phyloP scores from a whole-genome alignment of 2,329 filamentous ascomycete genomes.

The Aspergillus aculeatinus region DNA sequence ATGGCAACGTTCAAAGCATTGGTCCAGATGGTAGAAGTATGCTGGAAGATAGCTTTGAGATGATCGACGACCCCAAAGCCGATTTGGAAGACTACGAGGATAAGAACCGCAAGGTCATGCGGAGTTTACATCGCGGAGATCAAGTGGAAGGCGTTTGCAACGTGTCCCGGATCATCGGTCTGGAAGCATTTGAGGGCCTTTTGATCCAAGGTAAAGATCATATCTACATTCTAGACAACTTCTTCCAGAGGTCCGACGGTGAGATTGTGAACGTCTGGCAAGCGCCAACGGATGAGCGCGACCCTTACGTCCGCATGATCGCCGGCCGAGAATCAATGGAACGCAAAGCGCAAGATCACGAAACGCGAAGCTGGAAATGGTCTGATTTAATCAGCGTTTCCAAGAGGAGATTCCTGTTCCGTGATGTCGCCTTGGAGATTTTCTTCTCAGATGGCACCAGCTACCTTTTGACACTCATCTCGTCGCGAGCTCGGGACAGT shows the following conservation, averaged over 20 bases:
- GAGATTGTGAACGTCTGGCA: constrained; percentile 98
- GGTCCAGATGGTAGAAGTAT: constrained; percentile 41
- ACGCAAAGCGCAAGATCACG: constrained; percentile 65
- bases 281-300: constrained; percentile 85
- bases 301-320: constrained; percentile 93
- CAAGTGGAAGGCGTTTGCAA: constrained; percentile 94
- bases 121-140: constrained; percentile 84
- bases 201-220: constrained; percentile 89
- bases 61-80: constrained; percentile 89
- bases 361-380: constrained; percentile 91
- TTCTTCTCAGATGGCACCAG: constrained; percentile 97
- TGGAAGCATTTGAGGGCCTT: constrained; percentile 91
- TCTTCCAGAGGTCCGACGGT: constrained; percentile 90
- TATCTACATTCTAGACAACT: constrained; percentile 92
- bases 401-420: constrained; percentile 90
- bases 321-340: constrained; percentile 69
- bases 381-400: constrained; percentile 91
- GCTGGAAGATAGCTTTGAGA: constrained; percentile 88
- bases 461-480: constrained; percentile 85
- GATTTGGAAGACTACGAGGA: constrained; percentile 87
- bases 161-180: constrained; percentile 86
- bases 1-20: constrained; percentile 30
- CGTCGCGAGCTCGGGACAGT: constrained; percentile 71
- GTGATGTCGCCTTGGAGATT: constrained; percentile 93
- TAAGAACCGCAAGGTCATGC: constrained; percentile 97